Conservation (phyloP, 1,139 yeast species). For the Suhomyces coccinellae region DNA sequence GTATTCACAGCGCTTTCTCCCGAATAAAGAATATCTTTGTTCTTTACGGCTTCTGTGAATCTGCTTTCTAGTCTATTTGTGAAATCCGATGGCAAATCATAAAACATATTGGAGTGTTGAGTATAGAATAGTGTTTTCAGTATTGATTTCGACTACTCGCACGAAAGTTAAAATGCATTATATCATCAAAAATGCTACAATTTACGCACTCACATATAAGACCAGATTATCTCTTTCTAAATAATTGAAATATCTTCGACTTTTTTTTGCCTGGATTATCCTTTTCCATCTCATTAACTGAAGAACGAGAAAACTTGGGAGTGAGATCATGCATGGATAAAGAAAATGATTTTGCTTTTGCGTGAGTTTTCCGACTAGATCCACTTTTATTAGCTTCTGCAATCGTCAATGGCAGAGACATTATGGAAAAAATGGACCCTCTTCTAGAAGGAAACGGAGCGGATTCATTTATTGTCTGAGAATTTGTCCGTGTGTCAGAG, state of each 20-base stretch:
- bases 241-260: slow-evolving; percentile 21
- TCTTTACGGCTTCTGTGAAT: slow-evolving; percentile 30
- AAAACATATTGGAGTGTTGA: slow-evolving; percentile 19
- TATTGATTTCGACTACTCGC: not conserved
- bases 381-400: not conserved
- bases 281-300: slow-evolving; percentile 7
- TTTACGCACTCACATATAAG: not conserved
- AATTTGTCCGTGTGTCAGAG: not conserved
- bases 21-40: slow-evolving; percentile 30
- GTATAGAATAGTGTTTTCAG: not conserved
- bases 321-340: slow-evolving; percentile 18
- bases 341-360: slow-evolving; percentile 22
- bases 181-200: no score
- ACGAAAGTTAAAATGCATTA: not conserved
- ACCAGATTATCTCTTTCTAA: slow-evolving; percentile 12
- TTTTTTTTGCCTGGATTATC: slow-evolving; percentile 14
- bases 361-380: slow-evolving; percentile 13
- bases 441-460: slow-evolving; percentile 7
- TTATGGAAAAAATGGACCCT: slow-evolving; percentile 15
- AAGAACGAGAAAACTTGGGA: slow-evolving; percentile 12
- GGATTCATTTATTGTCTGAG: not conserved
- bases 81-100: slow-evolving; percentile 30
- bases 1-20: slow-evolving; percentile 31
- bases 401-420: slow-evolving; percentile 11
- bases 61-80: slow-evolving; percentile 21